Base-by-base conservation (phyloP, 2,329 filamentous ascomycete species). In the Apiospora marii region DNA sequence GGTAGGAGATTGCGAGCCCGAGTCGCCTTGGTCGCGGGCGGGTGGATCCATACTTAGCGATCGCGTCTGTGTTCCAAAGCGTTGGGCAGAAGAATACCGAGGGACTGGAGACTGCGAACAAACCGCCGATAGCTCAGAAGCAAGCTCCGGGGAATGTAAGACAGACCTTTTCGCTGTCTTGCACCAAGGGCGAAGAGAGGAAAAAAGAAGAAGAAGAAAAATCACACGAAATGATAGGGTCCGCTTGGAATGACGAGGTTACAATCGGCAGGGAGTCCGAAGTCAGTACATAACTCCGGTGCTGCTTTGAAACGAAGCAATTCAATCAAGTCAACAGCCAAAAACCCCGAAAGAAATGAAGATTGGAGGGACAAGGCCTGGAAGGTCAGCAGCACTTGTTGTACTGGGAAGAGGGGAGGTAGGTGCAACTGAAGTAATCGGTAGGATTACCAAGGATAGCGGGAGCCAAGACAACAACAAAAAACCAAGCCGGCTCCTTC, bases 1-100 rank as follows among this genome's bases (percentile, higher is more conserved):
- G 68, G 86, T 87, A 22, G 89, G 88, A 87, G 72, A 85, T 75
- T 73, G 81, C 76, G 75, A 78, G 76, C 67, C 83, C 81, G 74
- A 82, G 72, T 83, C 81, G 78, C 78, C 80, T 61, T 78, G 78
- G 49, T 82, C 81, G 73, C 82, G 84, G 72, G 81, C 81, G 53
- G 82, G 79, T 48, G 84, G 80, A 79, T 87, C 87, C 87, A 88
- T 89, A 77, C 71, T 79, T 27, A 41, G 3, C 16, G 37, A 41
- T 24, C 67, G 76, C 48, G 71, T 34, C 48, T 68, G n/a, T n/a
- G 44, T 67, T 10, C 30, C n/a, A 30, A 16, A 10, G 27, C n/a
- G 12, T 48, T 46, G 14, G n/a, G 64, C 41, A 22, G 58, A 64
- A 41, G 37, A 34, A 64, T 64, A 14, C 58, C 22, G 34, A 64